These are phyloP conservation scores for Arthrobotrys entomopaga DNA, from an alignment of 2,329 filamentous ascomycete genomes.

Conservation along the genomic window DNA sequence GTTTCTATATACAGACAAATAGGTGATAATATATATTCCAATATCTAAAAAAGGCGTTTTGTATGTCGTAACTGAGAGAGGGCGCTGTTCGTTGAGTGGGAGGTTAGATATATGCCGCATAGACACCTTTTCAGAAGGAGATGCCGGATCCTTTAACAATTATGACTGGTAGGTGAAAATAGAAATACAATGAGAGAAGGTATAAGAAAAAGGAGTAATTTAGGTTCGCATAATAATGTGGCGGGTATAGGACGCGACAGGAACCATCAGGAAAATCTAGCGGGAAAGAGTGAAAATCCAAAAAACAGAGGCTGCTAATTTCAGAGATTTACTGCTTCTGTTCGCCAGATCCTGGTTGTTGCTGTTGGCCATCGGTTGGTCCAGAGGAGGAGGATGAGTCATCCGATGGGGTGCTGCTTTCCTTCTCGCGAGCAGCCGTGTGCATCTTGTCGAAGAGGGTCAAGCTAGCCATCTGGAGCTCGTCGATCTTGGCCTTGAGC, in stretches of 20 bases:
- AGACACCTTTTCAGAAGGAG: constrained; percentile 56
- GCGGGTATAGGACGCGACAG: constrained; percentile 48
- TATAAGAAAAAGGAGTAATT: constrained; percentile 6
- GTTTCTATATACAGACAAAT: constrained; percentile 54
- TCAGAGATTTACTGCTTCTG: constrained; percentile 70
- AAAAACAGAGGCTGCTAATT: constrained; percentile 25
- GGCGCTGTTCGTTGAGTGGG: neutral
- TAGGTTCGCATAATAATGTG: constrained; percentile 19
- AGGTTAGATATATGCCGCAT: constrained; percentile 56
- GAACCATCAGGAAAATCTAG: constrained; percentile 33
- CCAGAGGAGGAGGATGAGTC: constrained; percentile 72
- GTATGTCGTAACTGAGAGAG: neutral
- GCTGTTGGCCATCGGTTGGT: constrained; percentile 26
- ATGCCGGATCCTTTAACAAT: constrained; percentile 58
- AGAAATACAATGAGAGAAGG: constrained; percentile 58
- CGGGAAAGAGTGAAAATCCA: neutral
- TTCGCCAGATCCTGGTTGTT: constrained; percentile 69
- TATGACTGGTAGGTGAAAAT: constrained; percentile 49
- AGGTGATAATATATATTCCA: constrained; percentile 35
- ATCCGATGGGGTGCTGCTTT: constrained; percentile 64
- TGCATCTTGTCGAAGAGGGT: constrained; percentile 99
- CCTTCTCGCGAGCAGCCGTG: constrained; percentile 79
- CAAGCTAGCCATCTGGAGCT: constrained; percentile 93
- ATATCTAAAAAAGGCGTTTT: constrained; percentile 6
- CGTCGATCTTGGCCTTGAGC: constrained; percentile 98